Evolutionary conservation across 2,329 filamentous ascomycete genomes (phyloP).

Genomic region (Venturia nashicola): DNA sequence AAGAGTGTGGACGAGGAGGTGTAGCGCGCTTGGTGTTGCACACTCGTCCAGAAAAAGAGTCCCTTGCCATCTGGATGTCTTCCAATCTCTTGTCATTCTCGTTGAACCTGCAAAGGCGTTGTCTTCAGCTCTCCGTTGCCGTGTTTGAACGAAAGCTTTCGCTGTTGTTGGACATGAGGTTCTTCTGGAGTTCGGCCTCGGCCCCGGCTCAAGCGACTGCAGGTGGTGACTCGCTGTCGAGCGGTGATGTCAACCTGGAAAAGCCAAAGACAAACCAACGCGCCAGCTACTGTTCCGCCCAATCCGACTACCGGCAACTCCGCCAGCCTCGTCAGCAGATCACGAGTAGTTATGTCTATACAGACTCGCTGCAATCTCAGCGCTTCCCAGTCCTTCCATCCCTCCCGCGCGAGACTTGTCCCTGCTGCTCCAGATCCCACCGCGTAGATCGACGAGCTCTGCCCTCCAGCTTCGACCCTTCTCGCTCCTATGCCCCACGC

Average conservation of each 20-base stretch:
- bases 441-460: background rate
- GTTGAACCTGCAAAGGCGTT: background rate
- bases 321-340: conserved; percentile 2
- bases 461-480: background rate
- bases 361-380: background rate
- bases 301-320: background rate
- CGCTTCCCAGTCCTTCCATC: background rate
- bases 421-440: background rate
- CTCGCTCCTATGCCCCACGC: background rate
- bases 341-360: background rate
- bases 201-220: background rate
- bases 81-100: background rate
- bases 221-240: background rate
- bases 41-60: background rate
- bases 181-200: background rate
- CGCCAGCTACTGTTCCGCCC: background rate
- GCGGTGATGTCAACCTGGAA: background rate
- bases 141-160: background rate
- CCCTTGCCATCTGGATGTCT: background rate
- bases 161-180: background rate
- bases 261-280: background rate
- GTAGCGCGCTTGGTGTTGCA: background rate
- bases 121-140: background rate
- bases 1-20: background rate
- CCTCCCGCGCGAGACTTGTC: background rate